These are phyloP conservation scores for Rhynchospora breviuscula DNA, from an alignment of 176 grass and related monocot genomes.

Conservation along the genomic window DNA sequence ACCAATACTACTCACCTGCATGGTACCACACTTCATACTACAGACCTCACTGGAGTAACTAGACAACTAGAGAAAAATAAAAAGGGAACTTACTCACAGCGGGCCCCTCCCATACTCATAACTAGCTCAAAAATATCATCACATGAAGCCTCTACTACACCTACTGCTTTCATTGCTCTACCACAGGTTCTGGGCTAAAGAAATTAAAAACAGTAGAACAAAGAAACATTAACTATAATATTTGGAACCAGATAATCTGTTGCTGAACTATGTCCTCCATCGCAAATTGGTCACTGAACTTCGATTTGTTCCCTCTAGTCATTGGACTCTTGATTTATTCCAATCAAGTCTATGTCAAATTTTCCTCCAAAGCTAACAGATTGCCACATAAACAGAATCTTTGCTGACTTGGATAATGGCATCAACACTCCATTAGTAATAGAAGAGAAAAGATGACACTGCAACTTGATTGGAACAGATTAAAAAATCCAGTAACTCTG, in stretches of 20 bases:
- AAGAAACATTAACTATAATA: constrained; percentile 23
- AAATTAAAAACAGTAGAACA: constrained; percentile 36
- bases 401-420: not conserved
- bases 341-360: not conserved
- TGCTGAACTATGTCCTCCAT: not conserved
- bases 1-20: not conserved
- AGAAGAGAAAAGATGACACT: not conserved
- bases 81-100: constrained; percentile 64
- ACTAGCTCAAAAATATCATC: constrained; percentile 96
- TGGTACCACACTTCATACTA: not conserved
- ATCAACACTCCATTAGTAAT: not conserved
- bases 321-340: not conserved
- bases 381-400: not conserved
- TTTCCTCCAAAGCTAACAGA: not conserved
- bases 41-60: constrained; percentile 4
- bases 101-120: constrained; percentile 90
- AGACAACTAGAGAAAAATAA: not conserved
- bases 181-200: constrained; percentile 86
- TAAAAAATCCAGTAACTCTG: not conserved
- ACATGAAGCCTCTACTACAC: constrained; percentile 86
- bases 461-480: not conserved
- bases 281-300: not conserved
- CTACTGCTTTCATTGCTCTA: constrained; percentile 97
- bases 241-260: not conserved
- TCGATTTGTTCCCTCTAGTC: not conserved